Base-by-base conservation (phyloP, 2,329 filamentous ascomycete genomes). In the Elsinoe ampelina region DNA sequence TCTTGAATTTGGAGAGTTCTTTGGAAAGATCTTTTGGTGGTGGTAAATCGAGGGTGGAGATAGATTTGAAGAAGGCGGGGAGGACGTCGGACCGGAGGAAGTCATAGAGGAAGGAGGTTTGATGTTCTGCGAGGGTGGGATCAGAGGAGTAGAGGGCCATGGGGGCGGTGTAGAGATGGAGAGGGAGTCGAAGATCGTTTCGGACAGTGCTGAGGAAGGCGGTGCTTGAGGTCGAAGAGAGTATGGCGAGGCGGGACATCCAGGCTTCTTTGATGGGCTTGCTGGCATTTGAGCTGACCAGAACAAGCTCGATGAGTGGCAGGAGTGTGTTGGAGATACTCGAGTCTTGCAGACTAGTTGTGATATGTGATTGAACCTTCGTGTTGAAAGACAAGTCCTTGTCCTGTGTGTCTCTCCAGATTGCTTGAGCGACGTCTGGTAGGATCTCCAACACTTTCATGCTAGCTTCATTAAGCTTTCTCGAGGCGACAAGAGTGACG, bases 1-100 rank as follows among this genome's bases (percentile, higher is more conserved):
- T 57, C 11, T 58, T 58, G 47, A 68, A 63, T 50, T 65, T 67
- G 20, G 64, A 63, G 5, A 64, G 39, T 1, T 69, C 67, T 39
- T 61, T 63, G 15, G 55, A 55, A 2, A 61, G 57, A 15, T 58
- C 45, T 41, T 59, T 62, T 43, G 66, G 58, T 12, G 55, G 55
- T 34, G 34, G 38, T n/a, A 61, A 61, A 5, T 62, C 61, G 5
- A 61, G 30, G n/a, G 68, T 65, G 19, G 55, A 35, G 26, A 66
- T 61, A 17, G 57, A 59, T 12, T 63, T 56, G 19, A 65, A 48
- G 10, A 68, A 41, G 10, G 66, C 63, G 7, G 54, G 55, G 43
- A 67, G 60, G 11, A 69, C 58, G 19, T 59, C 38, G 11, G 54
- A 45, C 30, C 59, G 58, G 32, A 68, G 60, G 45, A 67, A 60